Conservation (phyloP, 495 filamentous ascomycete genomes). For the Aspergillus saccharolyticus region DNA sequence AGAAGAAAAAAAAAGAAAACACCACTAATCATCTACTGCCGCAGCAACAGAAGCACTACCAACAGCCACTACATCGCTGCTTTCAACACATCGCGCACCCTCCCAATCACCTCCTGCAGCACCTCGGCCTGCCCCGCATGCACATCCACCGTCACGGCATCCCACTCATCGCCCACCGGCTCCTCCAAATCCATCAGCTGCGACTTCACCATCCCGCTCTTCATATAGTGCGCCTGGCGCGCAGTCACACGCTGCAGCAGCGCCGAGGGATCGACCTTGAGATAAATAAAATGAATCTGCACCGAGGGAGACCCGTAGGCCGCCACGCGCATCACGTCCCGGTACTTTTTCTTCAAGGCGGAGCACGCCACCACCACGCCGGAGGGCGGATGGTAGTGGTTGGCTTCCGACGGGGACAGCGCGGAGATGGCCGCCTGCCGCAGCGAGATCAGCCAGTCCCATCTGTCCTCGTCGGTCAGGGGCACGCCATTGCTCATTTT, state of each 20-base stretch:
- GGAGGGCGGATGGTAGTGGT: constrained; percentile 44
- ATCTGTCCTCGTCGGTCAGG: constrained; percentile 90
- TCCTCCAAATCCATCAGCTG: constrained; percentile 83
- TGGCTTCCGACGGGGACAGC: constrained; percentile 49
- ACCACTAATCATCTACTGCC: background rate
- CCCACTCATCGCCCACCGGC: constrained; percentile 67
- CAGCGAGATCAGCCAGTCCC: constrained; percentile 94
- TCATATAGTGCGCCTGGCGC: constrained; percentile 91
- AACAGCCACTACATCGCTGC: constrained; percentile 17
- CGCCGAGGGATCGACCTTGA: constrained; percentile 67
- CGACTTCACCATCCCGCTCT: constrained; percentile 91
- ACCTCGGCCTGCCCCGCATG: constrained; percentile 60
- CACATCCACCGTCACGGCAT: constrained; percentile 82
- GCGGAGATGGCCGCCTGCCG: constrained; percentile 71
- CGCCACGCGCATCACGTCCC: constrained; percentile 91
- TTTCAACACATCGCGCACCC: constrained; percentile 43
- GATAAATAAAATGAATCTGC: constrained; percentile 88
- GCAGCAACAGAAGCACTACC: background rate
- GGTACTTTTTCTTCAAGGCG: constrained; percentile 93
- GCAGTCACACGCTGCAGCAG: constrained; percentile 68
- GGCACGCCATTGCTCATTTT: constrained; percentile 90
- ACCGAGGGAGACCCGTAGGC: constrained; percentile 71
- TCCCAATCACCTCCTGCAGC: constrained; percentile 55
- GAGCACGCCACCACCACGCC: constrained; percentile 96
- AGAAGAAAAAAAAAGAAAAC: no score